Evolutionary conservation across 257 asterid species (phyloP).

Genomic region (Solanum peruvianum): DNA sequence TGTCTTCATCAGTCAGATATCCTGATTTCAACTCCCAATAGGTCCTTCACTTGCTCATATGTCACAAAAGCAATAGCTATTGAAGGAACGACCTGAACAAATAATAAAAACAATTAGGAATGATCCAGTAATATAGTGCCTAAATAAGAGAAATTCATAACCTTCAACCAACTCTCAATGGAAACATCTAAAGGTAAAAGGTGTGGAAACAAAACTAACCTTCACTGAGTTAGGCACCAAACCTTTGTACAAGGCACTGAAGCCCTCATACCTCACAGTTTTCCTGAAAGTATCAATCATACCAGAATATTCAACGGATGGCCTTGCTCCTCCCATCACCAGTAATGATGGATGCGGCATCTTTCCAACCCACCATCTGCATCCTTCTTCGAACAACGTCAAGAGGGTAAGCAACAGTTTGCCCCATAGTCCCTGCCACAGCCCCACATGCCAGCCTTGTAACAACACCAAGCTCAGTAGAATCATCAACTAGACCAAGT

Average conservation of each 20-base stretch:
- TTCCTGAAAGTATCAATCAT: slow-evolving; percentile 96
- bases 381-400: slow-evolving; percentile 94
- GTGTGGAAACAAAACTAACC: slow-evolving; percentile 34
- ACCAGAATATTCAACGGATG: slow-evolving; percentile 67
- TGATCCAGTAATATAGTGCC: neutral
- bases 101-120: neutral
- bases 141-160: neutral
- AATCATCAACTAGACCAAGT: slow-evolving; percentile 59
- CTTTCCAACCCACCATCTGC: slow-evolving; percentile 99
- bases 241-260: slow-evolving; percentile 90
- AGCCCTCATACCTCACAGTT: slow-evolving; percentile 81
- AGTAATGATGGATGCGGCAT: slow-evolving; percentile 67
- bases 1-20: slow-evolving; percentile 58
- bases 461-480: slow-evolving; percentile 57
- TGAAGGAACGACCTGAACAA: slow-evolving; percentile 78
- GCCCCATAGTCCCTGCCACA: slow-evolving; percentile 94
- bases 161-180: neutral
- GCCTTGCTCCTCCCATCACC: slow-evolving; percentile 74
- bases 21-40: slow-evolving; percentile 76
- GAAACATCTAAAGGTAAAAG: neutral
- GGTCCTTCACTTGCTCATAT: slow-evolving; percentile 83
- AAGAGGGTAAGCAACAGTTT: slow-evolving; percentile 95
- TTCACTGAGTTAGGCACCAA: slow-evolving; percentile 94
- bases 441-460: slow-evolving; percentile 95
- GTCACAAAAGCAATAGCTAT: slow-evolving; percentile 89